phyloP scores from a whole-genome alignment of 225 moss, liverwort and hornwort genomes.

The Physcomitrium patens region DNA sequence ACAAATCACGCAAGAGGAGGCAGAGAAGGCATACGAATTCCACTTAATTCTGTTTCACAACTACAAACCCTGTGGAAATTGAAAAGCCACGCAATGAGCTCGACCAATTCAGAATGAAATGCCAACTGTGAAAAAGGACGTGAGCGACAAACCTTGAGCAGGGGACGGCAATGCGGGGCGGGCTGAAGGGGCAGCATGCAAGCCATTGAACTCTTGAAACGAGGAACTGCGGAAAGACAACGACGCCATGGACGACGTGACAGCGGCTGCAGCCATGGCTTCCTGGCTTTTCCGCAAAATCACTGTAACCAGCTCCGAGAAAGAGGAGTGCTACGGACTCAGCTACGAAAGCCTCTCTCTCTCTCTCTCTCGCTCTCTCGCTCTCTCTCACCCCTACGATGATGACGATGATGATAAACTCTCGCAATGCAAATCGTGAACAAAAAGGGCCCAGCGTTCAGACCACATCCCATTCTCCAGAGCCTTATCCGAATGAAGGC shows the following conservation, averaged over 20 bases:
- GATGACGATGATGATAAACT: no score
- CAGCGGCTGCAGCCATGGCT: background rate
- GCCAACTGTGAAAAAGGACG: no score
- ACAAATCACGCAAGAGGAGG: background rate
- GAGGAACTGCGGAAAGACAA: slow-evolving; percentile 4
- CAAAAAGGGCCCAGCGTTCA: background rate
- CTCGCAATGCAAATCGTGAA: background rate
- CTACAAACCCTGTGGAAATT: background rate
- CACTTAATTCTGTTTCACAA: background rate
- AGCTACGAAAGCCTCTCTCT: background rate
- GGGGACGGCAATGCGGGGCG: background rate
- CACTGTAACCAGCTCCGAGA: background rate
- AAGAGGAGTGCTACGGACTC: background rate
- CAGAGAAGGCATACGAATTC: background rate
- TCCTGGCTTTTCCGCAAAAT: background rate
- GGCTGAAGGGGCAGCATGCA: background rate
- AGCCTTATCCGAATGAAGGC: background rate
- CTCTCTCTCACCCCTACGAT: no score
- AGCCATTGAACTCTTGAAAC: slow-evolving; percentile 26
- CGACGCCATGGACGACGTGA: slow-evolving; percentile 21
- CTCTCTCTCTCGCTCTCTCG: no score
- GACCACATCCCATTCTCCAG: background rate
- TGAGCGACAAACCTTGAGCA: background rate
- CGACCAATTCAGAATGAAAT: no score
- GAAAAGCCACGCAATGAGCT: slow-evolving; percentile 1